These are phyloP conservation scores for Psidium guajava DNA, from an alignment of 345 rosid genomes.

Conservation along the genomic window DNA sequence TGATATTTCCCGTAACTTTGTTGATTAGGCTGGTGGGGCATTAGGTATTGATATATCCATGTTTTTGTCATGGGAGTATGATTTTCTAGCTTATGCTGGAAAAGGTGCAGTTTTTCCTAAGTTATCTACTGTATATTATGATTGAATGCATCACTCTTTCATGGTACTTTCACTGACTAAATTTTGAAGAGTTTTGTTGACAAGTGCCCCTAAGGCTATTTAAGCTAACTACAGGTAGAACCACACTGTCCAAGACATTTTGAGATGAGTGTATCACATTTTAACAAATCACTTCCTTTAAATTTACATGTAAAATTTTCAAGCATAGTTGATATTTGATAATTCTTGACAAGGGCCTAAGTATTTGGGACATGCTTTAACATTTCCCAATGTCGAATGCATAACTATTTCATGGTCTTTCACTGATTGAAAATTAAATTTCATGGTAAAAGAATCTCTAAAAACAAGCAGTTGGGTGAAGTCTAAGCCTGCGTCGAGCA, in stretches of 20 bases:
- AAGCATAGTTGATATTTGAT: not conserved
- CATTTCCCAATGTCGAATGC: not conserved
- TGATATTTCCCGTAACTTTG: too few species aligned
- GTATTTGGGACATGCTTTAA: not conserved
- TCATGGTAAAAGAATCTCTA: not conserved
- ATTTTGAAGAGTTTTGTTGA: not conserved
- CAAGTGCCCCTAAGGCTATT: not conserved
- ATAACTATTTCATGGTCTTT: not conserved
- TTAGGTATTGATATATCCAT: not conserved
- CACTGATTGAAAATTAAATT: not conserved
- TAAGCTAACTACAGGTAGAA: not conserved
- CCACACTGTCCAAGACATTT: not conserved
- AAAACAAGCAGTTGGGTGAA: not conserved
- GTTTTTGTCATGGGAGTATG: not conserved
- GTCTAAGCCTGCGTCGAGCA: not conserved
- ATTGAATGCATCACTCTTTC: not conserved
- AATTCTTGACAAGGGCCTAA: not conserved
- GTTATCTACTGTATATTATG: not conserved
- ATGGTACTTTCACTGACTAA: not conserved
- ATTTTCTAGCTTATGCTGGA: not conserved
- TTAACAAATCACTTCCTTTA: not conserved
- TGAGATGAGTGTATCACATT: not conserved
- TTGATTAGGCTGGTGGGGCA: too few species aligned
- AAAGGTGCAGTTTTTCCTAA: not conserved
- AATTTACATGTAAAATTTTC: not conserved